A percentile compares a stretch with the other conserved stretches of the same genome.
Evolutionary conservation across 2,329 filamentous ascomycete genomes (phyloP).

Genomic region (Hypoxylon rubiginosum): DNA sequence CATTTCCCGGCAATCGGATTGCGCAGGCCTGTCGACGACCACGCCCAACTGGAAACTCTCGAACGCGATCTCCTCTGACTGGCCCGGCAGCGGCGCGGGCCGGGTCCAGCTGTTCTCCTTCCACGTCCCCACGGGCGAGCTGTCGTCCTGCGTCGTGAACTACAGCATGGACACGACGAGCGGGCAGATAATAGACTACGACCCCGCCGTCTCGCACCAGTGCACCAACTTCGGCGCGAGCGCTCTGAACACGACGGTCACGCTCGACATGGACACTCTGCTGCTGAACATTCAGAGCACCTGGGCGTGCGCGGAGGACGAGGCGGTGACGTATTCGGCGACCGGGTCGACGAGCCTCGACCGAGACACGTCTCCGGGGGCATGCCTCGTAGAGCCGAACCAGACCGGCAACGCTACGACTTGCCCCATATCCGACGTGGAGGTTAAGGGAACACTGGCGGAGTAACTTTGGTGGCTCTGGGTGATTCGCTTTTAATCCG

Average conservation of each 20-base stretch:
- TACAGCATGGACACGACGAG: conserved; percentile 29
- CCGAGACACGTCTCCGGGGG: conserved; percentile 36
- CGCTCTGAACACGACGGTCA: conserved; percentile 31
- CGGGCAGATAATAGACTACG: conserved; percentile 35
- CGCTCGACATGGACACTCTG: conserved; percentile 36
- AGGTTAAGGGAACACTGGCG: conserved; percentile 31
- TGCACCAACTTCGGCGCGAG: conserved; percentile 36
- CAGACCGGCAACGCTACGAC: conserved; percentile 35
- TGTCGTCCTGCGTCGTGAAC: conserved; percentile 30
- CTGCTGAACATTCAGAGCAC: conserved; percentile 26
- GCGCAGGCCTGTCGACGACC: conserved; percentile 27
- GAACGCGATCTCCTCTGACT: conserved; percentile 39
- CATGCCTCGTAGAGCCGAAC: conserved; percentile 34
- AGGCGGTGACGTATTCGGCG: conserved; percentile 24
- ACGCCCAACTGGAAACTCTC: conserved; percentile 35
- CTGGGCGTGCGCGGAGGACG: conserved; percentile 36
- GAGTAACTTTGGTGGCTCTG: background rate
- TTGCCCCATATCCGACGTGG: conserved; percentile 37
- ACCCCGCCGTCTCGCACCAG: conserved; percentile 19
- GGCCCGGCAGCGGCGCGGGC: conserved; percentile 34
- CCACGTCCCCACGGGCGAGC: conserved; percentile 28
- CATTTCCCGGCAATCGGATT: conserved; percentile 6
- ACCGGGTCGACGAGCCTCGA: conserved; percentile 22
- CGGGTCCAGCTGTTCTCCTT: conserved; percentile 37
- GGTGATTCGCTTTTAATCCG: too few relatives aligned